Evolutionary conservation across 768 basidiomycete genomes (phyloP).

Genomic region (Russula griseocarnosa): DNA sequence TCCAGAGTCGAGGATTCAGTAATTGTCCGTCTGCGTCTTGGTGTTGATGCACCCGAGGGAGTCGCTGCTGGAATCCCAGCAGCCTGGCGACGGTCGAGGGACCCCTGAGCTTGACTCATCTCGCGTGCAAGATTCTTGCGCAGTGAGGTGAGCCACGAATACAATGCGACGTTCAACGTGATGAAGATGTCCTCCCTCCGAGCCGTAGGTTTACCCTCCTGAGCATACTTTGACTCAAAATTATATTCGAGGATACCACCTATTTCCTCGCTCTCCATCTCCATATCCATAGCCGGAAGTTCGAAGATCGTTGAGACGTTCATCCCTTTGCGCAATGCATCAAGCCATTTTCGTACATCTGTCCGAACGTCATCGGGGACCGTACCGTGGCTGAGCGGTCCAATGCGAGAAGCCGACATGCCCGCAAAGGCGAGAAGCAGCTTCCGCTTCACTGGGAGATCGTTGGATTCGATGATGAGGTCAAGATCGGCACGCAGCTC

Average conservation of each 20-base stretch:
- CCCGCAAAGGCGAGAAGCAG: slow-evolving; percentile 68
- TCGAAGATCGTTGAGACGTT: slow-evolving; percentile 73
- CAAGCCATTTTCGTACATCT: slow-evolving; percentile 57
- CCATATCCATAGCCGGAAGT: slow-evolving; percentile 75
- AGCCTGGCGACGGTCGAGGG: slow-evolving; percentile 48
- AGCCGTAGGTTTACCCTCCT: slow-evolving; percentile 43
- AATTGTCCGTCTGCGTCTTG: slow-evolving; percentile 29
- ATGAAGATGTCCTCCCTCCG: slow-evolving; percentile 78
- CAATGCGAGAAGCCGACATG: slow-evolving; percentile 72
- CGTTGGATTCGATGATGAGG: slow-evolving; percentile 53
- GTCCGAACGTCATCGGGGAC: slow-evolving; percentile 38
- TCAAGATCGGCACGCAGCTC: slow-evolving; percentile 68
- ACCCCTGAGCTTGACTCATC: slow-evolving; percentile 66
- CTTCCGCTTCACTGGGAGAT: slow-evolving; percentile 53
- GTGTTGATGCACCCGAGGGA: slow-evolving; percentile 32
- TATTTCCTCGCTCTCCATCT: slow-evolving; percentile 69
- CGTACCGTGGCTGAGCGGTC: slow-evolving; percentile 52
- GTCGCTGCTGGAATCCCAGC: slow-evolving; percentile 13
- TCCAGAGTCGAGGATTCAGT: slow-evolving; percentile 19
- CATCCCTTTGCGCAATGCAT: slow-evolving; percentile 54
- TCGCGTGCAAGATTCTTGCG: slow-evolving; percentile 73
- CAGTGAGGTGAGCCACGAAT: slow-evolving; percentile 75
- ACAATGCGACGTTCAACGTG: slow-evolving; percentile 76
- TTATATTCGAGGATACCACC: slow-evolving; percentile 54
- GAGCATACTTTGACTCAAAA: slow-evolving; percentile 67